Evolutionary conservation across 2,329 filamentous ascomycete species (phyloP), one percentile per base, ranked within the genome.

Genomic region (Diaporthe capsici): DNA sequence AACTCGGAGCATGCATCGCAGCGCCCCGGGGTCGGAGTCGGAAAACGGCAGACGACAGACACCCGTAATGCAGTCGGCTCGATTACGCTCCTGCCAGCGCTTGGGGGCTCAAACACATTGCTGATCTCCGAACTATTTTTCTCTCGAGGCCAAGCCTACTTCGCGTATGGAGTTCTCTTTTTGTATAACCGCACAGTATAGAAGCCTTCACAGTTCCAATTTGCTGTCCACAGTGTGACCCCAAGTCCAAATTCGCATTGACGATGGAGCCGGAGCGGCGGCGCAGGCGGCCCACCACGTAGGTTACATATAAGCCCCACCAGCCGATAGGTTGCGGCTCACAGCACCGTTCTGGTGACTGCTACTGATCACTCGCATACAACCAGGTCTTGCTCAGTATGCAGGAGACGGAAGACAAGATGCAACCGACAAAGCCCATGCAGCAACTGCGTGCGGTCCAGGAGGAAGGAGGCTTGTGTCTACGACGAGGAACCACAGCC

Each of bases 361-460:
- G 17, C 10, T 28, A 17, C 20, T 42, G n/a, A 49, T 47, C 22
- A 15, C 22, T 47, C 17, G 34, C 6, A 22, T 13, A 2, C 6
- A 20, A 1, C 1, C 12, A 76, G 71, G 22, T 63, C 85, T 1
- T 87, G 86, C 71, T 80, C 82, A 10, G 80, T 85, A 8, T 87
- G 86, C 74, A 81, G 86, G 12, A 82, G 81, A 22, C 84, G 86
- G 53, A 88, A 88, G 77, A 83, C 86, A 44, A 81, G 83, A 34
- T 87, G 86, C 71, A 83, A 87, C 72, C 81, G 84, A 22, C 81
- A 84, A n/a, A 77, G 76, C 5, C 86, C 86, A 0, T 88, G 86
- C 77, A 82, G 80, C 76, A 87, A 87, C 72, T 87, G 86, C 65
- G 70, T 83, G 6, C 82, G 83, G 22, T 84, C 85, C n/a, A 83